These are phyloP conservation scores for Yarrowia sp. DNA, from an alignment of 805 yeast genomes.

Conservation along the genomic window DNA sequence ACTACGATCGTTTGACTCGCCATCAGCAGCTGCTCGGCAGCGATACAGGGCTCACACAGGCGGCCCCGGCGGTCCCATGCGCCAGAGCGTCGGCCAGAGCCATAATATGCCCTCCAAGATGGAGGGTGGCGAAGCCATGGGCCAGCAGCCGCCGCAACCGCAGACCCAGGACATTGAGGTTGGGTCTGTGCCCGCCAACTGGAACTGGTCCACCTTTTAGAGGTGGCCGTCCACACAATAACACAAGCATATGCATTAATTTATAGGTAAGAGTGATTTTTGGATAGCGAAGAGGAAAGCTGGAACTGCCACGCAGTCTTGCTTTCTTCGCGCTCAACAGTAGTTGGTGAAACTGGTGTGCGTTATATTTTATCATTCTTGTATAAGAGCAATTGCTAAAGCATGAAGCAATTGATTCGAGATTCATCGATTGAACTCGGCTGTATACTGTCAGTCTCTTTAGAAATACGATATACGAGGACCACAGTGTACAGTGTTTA, in stretches of 20 bases:
- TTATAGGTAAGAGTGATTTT: conserved; percentile 22
- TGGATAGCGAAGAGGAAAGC: not conserved
- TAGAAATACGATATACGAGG: no score
- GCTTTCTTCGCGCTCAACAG: no score
- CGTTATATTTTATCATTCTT: no score
- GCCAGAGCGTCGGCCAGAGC: not conserved
- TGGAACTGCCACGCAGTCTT: no score
- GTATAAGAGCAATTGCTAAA: no score
- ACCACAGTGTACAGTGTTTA: no score
- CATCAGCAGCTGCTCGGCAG: conserved; percentile 18
- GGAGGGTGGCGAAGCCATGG: not conserved
- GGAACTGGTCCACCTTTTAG: conserved; percentile 80
- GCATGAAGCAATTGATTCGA: no score
- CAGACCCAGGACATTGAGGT: conserved; percentile 46
- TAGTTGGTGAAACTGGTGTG: no score
- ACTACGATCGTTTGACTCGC: conserved; percentile 14
- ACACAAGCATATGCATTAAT: conserved; percentile 33
- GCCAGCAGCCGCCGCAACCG: conserved; percentile 15
- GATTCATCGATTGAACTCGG: no score
- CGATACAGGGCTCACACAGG: not conserved
- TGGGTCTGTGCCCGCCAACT: conserved; percentile 70
- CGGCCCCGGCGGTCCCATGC: not conserved
- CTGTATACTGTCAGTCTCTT: no score
- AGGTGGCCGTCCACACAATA: not conserved
- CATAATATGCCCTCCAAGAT: not conserved